These are phyloP conservation scores for Austroboletus olivaceoglutinosus DNA, from an alignment of 1,284 basidiomycete species.

Conservation along the genomic window DNA sequence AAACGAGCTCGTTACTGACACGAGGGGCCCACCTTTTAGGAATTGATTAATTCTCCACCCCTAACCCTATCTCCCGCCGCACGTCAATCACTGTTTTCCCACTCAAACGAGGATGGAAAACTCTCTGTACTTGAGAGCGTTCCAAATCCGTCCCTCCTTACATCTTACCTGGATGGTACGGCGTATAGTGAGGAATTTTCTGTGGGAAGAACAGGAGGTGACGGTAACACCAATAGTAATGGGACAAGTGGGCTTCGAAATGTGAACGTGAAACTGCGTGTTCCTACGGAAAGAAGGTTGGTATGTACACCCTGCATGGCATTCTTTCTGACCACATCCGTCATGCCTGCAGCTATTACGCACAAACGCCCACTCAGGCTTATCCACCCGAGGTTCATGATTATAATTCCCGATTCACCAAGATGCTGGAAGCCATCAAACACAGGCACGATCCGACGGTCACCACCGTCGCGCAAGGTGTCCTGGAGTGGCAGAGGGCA, in stretches of 20 bases:
- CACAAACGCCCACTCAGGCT: constrained; percentile 61
- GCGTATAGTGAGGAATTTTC: constrained; percentile 6
- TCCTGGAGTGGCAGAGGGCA: constrained; percentile 73
- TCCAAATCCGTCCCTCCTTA: constrained; percentile 61
- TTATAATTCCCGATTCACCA: constrained; percentile 92
- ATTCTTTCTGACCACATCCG: constrained; percentile 3
- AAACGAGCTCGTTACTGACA: constrained; percentile 3
- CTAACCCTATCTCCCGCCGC: constrained; percentile 69
- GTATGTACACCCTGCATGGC: constrained; percentile 2
- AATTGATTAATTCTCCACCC: constrained; percentile 82
- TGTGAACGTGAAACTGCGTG: constrained; percentile 56
- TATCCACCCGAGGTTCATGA: constrained; percentile 95
- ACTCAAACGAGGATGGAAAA: constrained; percentile 34
- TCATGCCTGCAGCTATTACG: constrained; percentile 70
- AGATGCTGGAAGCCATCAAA: constrained; percentile 87
- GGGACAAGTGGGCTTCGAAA: constrained; percentile 31
- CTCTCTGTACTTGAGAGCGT: constrained; percentile 58
- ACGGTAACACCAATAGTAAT: constrained; percentile 17
- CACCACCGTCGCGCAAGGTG: constrained; percentile 92
- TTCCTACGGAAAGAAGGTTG: constrained; percentile 74
- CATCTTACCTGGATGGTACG: constrained; percentile 25
- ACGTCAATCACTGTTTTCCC: constrained; percentile 63
- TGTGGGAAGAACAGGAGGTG: constrained; percentile 13
- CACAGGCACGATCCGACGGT: constrained; percentile 96
- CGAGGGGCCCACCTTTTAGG: constrained; percentile 46